A percentile compares a stretch with the other conserved stretches of the same genome.
phyloP scores from a whole-genome alignment of 2,329 filamentous ascomycete genomes.

The Verticillium tricorpus region DNA sequence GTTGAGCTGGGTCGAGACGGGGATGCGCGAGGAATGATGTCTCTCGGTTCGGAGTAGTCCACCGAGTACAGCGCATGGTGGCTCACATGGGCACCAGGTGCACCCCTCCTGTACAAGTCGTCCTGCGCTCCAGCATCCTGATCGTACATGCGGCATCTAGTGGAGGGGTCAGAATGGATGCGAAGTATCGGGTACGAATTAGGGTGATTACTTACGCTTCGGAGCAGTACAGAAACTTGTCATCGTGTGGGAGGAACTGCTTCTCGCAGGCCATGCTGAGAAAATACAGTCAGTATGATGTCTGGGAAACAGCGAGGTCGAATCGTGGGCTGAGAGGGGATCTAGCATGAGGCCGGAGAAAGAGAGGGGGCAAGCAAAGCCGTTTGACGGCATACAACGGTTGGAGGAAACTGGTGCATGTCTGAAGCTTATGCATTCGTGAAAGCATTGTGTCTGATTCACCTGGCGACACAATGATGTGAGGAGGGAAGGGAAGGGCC shows the following conservation, averaged over 20 bases:
- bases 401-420: background rate
- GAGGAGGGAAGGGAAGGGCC: background rate
- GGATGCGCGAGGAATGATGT: slow-evolving; percentile 60
- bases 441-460: slow-evolving; percentile 1
- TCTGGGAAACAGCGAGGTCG: slow-evolving; percentile 26
- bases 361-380: background rate
- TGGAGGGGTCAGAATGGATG: slow-evolving; percentile 15
- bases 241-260: slow-evolving; percentile 56
- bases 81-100: background rate
- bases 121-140: slow-evolving; percentile 23
- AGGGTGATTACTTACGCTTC: slow-evolving; percentile 45
- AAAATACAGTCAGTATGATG: slow-evolving; percentile 21
- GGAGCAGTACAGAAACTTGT: slow-evolving; percentile 58
- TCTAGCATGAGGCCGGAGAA: background rate
- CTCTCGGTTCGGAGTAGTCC: slow-evolving; percentile 47
- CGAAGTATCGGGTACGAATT: background rate
- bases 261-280: slow-evolving; percentile 63
- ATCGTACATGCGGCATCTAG: slow-evolving; percentile 51
- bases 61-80: slow-evolving; percentile 41
- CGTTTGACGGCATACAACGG: background rate
- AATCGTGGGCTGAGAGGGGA: background rate
- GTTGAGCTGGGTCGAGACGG: slow-evolving; percentile 55
- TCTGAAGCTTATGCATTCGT: background rate
- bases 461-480: too few relatives aligned
- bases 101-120: background rate